Base-by-base conservation (phyloP, 2,329 filamentous ascomycete genomes). In the Zasmidium angulare region DNA sequence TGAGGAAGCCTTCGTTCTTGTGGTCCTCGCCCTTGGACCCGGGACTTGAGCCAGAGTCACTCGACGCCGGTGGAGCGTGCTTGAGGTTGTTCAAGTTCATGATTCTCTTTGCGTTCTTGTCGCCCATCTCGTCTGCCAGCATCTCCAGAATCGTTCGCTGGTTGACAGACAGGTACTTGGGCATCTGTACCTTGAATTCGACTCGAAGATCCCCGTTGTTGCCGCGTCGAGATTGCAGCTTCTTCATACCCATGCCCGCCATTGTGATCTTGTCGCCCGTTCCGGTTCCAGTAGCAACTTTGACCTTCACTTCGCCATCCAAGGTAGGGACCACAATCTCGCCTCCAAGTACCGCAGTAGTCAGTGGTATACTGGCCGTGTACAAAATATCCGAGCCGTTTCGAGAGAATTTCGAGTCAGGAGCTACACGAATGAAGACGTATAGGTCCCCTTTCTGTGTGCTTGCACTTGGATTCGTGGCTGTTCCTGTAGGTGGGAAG, bases 161-260 rank as follows among this genome's bases (percentile, higher is more conserved):
- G 78, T 96, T 98, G 49, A 89, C 85, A 56, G 85, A 91, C 65
- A 99, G 82, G 71, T 93, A 97, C 78, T 96, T 98, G 49, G 95
- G 95, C 91, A 98, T 96, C 56, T 85, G 81, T 49, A 99, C 90
- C 75, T 91, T 91, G 83, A 96, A 99, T 75, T 99, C 93, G 6
- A 99, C 92, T 73, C 86, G 89, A 61, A 99, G 78, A 72, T 99
- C 95, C 64, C 95, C 95, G 26, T 83, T 85, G 43, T 82, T 83
- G 29, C 82, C 85, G 57, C 87, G 83, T 50, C 91, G 84, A 19
- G 84, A 69, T 62, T 84, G 82, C 11, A 99, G 82, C 69, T 90
- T 89, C 77, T 90, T 92, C 93, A 99, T 98, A 60, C 95, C 95
- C 89, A 91, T 92, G 6, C 93, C 93, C 1, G 86, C 81, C 19